phyloP scores from a whole-genome alignment of 1,139 yeast genomes.

The Zygoascus hellenicus region DNA sequence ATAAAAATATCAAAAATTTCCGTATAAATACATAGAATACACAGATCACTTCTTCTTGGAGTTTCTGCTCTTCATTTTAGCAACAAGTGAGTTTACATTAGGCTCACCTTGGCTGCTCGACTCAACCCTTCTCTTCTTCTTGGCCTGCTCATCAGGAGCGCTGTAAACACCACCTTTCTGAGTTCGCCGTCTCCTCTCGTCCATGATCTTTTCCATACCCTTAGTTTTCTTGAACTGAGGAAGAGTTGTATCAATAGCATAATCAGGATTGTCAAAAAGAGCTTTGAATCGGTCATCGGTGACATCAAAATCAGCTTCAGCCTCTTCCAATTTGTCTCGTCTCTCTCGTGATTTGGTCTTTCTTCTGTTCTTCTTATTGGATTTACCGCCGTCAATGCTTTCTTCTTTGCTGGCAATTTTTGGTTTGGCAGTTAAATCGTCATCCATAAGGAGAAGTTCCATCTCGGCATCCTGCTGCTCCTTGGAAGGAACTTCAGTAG shows the following conservation, averaged over 20 bases:
- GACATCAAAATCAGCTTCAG: conserved; percentile 54
- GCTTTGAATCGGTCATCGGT: conserved; percentile 86
- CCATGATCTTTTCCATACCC: conserved; percentile 76
- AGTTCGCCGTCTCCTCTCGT: conserved; percentile 61
- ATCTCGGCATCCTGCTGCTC: conserved; percentile 54
- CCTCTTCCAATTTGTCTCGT: conserved; percentile 47
- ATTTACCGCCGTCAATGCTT: conserved; percentile 7
- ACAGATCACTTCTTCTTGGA: conserved; percentile 5
- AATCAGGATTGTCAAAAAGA: conserved; percentile 81
- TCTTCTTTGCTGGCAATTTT: conserved; percentile 1
- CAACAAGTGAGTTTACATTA: conserved; percentile 23
- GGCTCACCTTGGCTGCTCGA: conserved; percentile 15
- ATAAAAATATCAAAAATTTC: no score
- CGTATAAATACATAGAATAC: no score
- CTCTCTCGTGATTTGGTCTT: conserved; percentile 54
- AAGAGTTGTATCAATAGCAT: conserved; percentile 76
- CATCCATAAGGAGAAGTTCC: conserved; percentile 71
- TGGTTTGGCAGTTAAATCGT: conserved; percentile 31
- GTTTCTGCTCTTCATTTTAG: conserved; percentile 26
- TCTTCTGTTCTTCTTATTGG: conserved; percentile 55
- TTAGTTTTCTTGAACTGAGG: conserved; percentile 84
- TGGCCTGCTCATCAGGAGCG: conserved; percentile 9
- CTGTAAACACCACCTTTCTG: conserved; percentile 12
- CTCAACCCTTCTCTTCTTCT: conserved; percentile 14
- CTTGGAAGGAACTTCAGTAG: conserved; percentile 20